phyloP scores from a whole-genome alignment of 2,329 filamentous ascomycete genomes.

The Phialocephala sp. region DNA sequence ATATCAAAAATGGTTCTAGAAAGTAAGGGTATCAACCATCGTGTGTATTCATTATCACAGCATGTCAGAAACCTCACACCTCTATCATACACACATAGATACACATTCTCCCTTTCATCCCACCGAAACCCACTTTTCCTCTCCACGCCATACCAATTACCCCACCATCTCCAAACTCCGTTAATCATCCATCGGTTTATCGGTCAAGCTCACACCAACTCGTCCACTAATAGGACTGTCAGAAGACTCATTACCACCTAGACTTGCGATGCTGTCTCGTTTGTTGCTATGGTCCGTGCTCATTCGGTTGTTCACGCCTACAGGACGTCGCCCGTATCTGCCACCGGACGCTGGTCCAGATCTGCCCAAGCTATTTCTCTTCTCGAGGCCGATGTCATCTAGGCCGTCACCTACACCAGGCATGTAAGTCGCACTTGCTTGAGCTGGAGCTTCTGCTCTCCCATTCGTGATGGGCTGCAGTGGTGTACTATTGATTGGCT shows the following conservation, averaged over 20 bases:
- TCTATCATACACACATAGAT: conserved; percentile 35
- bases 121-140: conserved; percentile 8
- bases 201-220: conserved; percentile 70
- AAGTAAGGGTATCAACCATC: conserved; percentile 34
- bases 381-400: conserved; percentile 51
- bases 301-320: conserved; percentile 41
- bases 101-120: conserved; percentile 15
- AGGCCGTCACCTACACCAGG: conserved; percentile 38
- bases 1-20: background rate
- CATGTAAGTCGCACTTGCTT: conserved; percentile 41
- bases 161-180: background rate
- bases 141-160: background rate
- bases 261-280: conserved; percentile 40
- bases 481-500: conserved; percentile 32
- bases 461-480: conserved; percentile 37
- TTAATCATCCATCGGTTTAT: conserved; percentile 80
- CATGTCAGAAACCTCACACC: conserved; percentile 21
- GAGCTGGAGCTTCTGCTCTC: conserved; percentile 13
- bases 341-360: conserved; percentile 56
- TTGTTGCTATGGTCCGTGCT: conserved; percentile 37
- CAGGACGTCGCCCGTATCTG: conserved; percentile 48
- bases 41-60: conserved; percentile 27
- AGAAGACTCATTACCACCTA: conserved; percentile 46
- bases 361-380: conserved; percentile 69
- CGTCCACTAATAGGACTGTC: conserved; percentile 37